These are phyloP conservation scores for Trichomonas tenax DNA, from an alignment of 208 protist genomes.

Conservation along the genomic window DNA sequence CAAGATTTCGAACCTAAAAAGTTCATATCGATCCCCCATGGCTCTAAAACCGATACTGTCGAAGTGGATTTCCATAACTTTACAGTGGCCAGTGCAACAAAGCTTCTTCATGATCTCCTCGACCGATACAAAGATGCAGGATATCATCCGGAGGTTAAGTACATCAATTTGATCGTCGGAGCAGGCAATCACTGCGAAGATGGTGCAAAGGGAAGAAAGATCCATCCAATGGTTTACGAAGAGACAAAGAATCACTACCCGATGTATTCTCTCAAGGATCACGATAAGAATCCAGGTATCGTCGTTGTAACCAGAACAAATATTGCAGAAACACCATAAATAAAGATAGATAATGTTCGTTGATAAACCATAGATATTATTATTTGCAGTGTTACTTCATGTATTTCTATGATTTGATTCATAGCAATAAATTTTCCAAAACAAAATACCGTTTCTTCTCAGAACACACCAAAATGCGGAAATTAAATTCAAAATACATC, in stretches of 20 bases:
- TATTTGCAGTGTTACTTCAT: too few species aligned
- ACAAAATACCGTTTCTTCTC: too few species aligned
- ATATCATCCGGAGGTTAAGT: neutral
- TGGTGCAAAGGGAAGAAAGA: neutral
- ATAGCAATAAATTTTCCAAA: too few species aligned
- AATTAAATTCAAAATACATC: too few species aligned
- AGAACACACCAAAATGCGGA: too few species aligned
- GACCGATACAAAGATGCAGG: neutral
- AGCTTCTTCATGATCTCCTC: neutral
- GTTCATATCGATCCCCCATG: neutral
- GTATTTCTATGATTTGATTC: too few species aligned
- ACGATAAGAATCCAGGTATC: neutral
- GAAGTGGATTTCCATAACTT: neutral
- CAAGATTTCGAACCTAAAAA: neutral
- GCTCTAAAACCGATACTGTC: neutral
- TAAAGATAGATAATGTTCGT: neutral
- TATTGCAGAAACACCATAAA: neutral
- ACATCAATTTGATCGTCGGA: neutral
- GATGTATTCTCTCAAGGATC: neutral
- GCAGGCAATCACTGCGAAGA: neutral
- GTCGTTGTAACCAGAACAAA: neutral
- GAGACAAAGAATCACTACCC: neutral
- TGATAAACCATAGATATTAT: too few species aligned
- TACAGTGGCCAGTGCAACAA: neutral
- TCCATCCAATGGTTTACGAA: neutral